Conservation (phyloP, 345 rosid genomes). For the Populus tremula region DNA sequence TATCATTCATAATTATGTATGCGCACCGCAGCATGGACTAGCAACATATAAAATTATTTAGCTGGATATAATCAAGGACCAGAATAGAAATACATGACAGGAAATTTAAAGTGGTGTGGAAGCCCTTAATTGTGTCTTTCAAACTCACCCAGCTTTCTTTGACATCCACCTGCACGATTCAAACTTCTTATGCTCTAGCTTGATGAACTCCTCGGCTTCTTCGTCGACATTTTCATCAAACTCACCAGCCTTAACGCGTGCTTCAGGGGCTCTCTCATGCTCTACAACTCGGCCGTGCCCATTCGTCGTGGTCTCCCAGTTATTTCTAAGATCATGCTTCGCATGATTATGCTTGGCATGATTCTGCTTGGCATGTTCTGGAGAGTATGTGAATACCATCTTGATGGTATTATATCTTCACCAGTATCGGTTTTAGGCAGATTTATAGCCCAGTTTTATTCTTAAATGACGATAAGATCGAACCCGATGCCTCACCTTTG, state of each 20-base stretch:
- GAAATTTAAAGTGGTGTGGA: neutral
- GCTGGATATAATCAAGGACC: neutral
- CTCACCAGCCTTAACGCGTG: neutral
- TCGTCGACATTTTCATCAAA: constrained; percentile 38
- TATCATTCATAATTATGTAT: no score
- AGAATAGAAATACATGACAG: neutral
- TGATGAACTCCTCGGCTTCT: constrained; percentile 66
- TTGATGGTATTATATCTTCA: neutral
- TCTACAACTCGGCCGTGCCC: constrained; percentile 6
- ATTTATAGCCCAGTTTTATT: constrained; percentile 22
- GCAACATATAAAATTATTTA: neutral
- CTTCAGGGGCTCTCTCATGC: neutral
- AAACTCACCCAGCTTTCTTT: neutral
- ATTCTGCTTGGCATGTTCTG: neutral
- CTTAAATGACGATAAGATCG: constrained; percentile 26
- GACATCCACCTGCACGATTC: neutral
- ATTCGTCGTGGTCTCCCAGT: constrained; percentile 10
- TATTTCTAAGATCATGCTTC: neutral
- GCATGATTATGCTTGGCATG: constrained; percentile 1
- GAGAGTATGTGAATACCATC: constrained; percentile 12
- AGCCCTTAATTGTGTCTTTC: no score
- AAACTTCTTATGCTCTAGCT: constrained; percentile 56
- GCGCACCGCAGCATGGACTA: no score
- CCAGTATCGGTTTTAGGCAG: neutral
- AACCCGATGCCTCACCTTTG: constrained; percentile 33